A percentile compares a stretch with the other conserved stretches of the same genome.
Evolutionary conservation across 306 rosid species (phyloP).

Genomic region (Dalbergia cultrata): DNA sequence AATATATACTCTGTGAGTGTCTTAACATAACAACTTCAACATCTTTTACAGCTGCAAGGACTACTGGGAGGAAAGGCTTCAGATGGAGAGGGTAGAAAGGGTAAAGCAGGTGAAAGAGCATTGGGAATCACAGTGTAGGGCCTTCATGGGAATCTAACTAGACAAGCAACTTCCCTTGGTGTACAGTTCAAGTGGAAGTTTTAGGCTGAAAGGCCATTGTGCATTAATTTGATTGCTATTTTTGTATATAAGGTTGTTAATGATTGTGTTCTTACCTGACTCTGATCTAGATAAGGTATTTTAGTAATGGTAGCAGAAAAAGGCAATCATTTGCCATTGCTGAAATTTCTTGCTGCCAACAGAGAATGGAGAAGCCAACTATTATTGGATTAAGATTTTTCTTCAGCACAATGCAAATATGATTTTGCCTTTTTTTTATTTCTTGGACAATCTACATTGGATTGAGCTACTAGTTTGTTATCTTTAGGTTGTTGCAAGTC

Average conservation of each 20-base stretch:
- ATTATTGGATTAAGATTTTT: neutral
- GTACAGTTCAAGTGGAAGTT: neutral
- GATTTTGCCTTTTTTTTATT: neutral
- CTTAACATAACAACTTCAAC: neutral
- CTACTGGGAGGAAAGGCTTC: constrained; percentile 82
- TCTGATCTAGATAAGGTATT: neutral
- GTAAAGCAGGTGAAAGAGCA: constrained; percentile 81
- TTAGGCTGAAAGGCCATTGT: neutral
- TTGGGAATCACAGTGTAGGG: constrained; percentile 78
- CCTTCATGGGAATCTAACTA: constrained; percentile 61
- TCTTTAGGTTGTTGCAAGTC: no score
- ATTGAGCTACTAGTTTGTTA: no score
- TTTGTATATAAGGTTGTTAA: neutral
- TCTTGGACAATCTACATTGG: no score
- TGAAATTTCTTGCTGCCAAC: neutral
- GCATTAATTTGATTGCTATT: neutral
- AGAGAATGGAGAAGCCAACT: neutral
- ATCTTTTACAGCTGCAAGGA: constrained; percentile 64
- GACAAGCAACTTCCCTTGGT: neutral
- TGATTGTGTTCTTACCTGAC: neutral
- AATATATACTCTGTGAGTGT: neutral
- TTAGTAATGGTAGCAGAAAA: neutral
- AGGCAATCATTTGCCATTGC: neutral
- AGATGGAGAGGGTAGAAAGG: constrained; percentile 75
- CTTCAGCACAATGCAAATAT: neutral